Percentiles rank a stretch among this genome's conserved stretches.
Evolutionary conservation across 768 basidiomycete genomes (phyloP).

Genomic region (Lactarius pseudohatsudake): DNA sequence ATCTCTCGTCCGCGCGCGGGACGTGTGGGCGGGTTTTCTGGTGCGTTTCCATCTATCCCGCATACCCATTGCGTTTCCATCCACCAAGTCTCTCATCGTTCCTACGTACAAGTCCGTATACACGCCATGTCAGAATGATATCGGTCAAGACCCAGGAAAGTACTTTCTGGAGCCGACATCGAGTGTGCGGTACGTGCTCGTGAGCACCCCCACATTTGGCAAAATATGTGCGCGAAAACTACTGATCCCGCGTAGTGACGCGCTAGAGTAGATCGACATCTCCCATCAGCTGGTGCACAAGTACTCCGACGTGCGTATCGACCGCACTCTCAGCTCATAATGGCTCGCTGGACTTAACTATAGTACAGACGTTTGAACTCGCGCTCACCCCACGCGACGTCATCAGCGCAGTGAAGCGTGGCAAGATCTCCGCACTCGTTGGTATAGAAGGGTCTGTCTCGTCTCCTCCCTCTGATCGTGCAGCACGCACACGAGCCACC

Average conservation of each 20-base stretch:
- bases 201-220: neutral
- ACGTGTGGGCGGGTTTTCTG: slow-evolving; percentile 80
- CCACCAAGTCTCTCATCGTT: neutral
- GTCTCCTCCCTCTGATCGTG: slow-evolving; percentile 52
- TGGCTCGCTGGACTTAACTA: neutral
- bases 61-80: too few species aligned
- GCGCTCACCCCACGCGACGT: slow-evolving; percentile 55
- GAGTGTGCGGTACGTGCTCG: slow-evolving; percentile 49
- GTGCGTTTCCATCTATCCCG: slow-evolving; percentile 40
- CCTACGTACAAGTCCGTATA: slow-evolving; percentile 61
- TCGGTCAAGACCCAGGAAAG: slow-evolving; percentile 43
- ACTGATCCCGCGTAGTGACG: slow-evolving; percentile 53
- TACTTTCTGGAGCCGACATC: slow-evolving; percentile 59
- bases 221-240: neutral
- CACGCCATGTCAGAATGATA: slow-evolving; percentile 50
- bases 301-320: slow-evolving; percentile 61
- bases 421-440: slow-evolving; percentile 72
- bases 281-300: slow-evolving; percentile 73
- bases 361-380: slow-evolving; percentile 60
- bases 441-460: neutral
- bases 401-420: slow-evolving; percentile 53
- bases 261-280: slow-evolving; percentile 93
- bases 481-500: slow-evolving; percentile 64
- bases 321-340: neutral
- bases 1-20: slow-evolving; percentile 82